Conservation (phyloP, 345 rosid species). For the Syzygium aromaticum region DNA sequence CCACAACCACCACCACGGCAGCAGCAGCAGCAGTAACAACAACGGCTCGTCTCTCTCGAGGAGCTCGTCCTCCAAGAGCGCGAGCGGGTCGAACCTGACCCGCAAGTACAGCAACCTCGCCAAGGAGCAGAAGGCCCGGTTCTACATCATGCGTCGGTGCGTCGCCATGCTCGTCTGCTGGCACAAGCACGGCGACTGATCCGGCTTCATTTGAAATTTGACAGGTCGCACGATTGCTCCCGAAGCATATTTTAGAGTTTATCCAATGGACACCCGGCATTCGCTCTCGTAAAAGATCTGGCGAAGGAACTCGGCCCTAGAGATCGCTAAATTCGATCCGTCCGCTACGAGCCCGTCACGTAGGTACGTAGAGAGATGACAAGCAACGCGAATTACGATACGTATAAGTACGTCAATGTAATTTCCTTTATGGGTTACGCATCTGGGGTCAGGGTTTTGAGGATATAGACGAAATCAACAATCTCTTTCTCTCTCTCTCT, state of each 20-base stretch:
- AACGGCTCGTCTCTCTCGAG: conserved; percentile 1
- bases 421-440: background rate
- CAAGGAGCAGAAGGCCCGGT: conserved; percentile 92
- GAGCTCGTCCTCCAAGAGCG: conserved; percentile 15
- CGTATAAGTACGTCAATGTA: background rate
- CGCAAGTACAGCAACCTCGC: conserved; percentile 81
- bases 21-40: background rate
- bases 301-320: background rate
- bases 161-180: conserved; percentile 99
- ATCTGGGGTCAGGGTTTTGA: background rate
- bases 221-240: background rate
- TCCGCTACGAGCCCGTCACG: background rate
- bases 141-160: conserved; percentile 94
- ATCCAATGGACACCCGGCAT: background rate
- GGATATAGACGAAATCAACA: background rate
- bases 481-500: background rate
- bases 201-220: background rate
- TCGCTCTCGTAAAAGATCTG: background rate
- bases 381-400: background rate
- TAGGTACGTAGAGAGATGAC: background rate
- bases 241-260: background rate
- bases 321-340: background rate
- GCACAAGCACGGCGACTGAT: conserved; percentile 80
- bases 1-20: background rate
- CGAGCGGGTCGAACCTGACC: conserved; percentile 43